Evolutionary conservation across 495 filamentous ascomycete species (phyloP).

Genomic region (Cryomyces minteri): DNA sequence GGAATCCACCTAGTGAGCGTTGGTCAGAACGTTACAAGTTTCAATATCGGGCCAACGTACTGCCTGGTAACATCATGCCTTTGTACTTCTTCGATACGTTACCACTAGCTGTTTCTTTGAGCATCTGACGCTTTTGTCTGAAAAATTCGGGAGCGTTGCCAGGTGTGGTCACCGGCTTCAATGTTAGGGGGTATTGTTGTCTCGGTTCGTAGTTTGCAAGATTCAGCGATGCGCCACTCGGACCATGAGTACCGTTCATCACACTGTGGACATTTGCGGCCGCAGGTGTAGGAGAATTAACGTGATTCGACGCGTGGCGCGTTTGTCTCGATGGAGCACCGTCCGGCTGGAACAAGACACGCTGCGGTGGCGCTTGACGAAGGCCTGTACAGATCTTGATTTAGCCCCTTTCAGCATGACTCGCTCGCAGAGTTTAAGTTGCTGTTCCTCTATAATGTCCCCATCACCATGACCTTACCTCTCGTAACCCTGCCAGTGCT

Average conservation of each 20-base stretch:
- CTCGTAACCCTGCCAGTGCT: constrained; percentile 41
- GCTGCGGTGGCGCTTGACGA: constrained; percentile 58
- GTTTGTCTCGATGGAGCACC: constrained; percentile 38
- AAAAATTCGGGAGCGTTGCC: constrained; percentile 46
- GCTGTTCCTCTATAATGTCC: neutral
- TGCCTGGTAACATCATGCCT: constrained; percentile 35
- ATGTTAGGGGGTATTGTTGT: constrained; percentile 31
- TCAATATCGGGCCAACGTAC: constrained; percentile 14
- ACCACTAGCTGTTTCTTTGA: constrained; percentile 6
- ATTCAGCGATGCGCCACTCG: constrained; percentile 26
- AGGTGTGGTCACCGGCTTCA: constrained; percentile 53
- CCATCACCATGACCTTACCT: constrained; percentile 18
- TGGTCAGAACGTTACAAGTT: neutral
- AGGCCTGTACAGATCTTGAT: constrained; percentile 25
- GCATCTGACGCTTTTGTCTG: constrained; percentile 26
- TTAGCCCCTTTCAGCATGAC: no score
- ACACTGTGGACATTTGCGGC: constrained; percentile 1
- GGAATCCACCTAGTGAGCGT: constrained; percentile 27
- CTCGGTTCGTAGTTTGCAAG: constrained; percentile 41
- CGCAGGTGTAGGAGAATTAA: constrained; percentile 23
- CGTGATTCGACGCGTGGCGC: constrained; percentile 32
- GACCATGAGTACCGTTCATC: constrained; percentile 14
- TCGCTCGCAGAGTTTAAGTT: no score
- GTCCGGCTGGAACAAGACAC: constrained; percentile 69
- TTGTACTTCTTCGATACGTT: constrained; percentile 14